A percentile compares a stretch with the other conserved stretches of the same genome.
phyloP scores from a whole-genome alignment of 169 alveolate species.

The Eimeria nieschulzi region DNA sequence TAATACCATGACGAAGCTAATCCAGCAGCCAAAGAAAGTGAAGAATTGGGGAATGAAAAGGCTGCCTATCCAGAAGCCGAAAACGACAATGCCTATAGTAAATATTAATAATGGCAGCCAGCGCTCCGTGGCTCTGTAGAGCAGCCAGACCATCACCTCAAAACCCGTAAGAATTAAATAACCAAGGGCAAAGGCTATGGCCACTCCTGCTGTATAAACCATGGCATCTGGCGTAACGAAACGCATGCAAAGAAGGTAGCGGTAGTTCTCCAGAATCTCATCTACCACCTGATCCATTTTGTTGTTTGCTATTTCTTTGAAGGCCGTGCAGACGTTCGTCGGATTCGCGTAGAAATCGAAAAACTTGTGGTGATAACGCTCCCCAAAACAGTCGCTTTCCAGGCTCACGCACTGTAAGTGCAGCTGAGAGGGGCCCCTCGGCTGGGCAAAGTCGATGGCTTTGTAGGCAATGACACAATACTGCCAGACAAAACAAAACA shows the following conservation, averaged over 20 bases:
- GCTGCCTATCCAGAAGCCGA: slow-evolving; percentile 62
- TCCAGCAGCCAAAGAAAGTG: slow-evolving; percentile 74
- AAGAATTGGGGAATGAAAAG: slow-evolving; percentile 66
- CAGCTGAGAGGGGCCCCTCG: slow-evolving; percentile 47
- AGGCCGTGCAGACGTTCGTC: slow-evolving; percentile 61
- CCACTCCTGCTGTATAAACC: slow-evolving; percentile 53
- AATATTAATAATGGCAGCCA: slow-evolving; percentile 55
- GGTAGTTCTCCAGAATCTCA: slow-evolving; percentile 51
- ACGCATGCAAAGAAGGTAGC: slow-evolving; percentile 55
- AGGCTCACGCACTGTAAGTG: slow-evolving; percentile 51
- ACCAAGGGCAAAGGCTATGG: slow-evolving; percentile 73
- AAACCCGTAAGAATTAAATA: slow-evolving; percentile 65
- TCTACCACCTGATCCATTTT: slow-evolving; percentile 29
- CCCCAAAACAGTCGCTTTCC: slow-evolving; percentile 71
- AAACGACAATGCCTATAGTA: slow-evolving; percentile 45
- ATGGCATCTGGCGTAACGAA: slow-evolving; percentile 66
- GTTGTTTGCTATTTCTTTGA: slow-evolving; percentile 46
- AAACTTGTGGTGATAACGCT: slow-evolving; percentile 35
- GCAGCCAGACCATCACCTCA: slow-evolving; percentile 71
- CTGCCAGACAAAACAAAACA: slow-evolving; percentile 74
- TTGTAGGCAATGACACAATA: slow-evolving; percentile 56
- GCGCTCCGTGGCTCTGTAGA: slow-evolving; percentile 44
- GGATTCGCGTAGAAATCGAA: slow-evolving; percentile 69
- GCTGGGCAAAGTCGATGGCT: slow-evolving; percentile 58
- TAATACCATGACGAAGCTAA: slow-evolving; percentile 73